phyloP scores from a whole-genome alignment of 805 yeast genomes.

The Blastobotrys robertii region DNA sequence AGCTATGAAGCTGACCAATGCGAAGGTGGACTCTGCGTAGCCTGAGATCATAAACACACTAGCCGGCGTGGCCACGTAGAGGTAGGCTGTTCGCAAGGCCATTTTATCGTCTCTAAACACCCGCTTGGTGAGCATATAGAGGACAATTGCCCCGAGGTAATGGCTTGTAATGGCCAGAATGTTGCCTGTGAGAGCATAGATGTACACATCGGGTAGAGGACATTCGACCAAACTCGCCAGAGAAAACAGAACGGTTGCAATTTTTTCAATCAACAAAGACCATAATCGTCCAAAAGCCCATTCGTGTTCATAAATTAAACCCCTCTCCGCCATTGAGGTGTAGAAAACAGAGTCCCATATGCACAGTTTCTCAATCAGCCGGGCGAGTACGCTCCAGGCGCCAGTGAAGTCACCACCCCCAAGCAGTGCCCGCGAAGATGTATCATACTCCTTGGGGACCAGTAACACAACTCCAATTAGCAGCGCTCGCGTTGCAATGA shows the following conservation, averaged over 20 bases:
- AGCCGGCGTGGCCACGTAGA: conserved; percentile 61
- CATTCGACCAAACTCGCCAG: background rate
- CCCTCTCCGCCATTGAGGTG: conserved; percentile 42
- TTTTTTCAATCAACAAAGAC: conserved; percentile 40
- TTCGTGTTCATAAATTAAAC: conserved; percentile 70
- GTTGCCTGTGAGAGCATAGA: conserved; percentile 39
- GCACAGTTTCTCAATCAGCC: conserved; percentile 32
- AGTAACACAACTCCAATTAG: conserved; percentile 31
- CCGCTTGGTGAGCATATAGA: conserved; percentile 39
- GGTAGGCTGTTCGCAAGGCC: conserved; percentile 31
- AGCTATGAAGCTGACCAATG: conserved; percentile 49
- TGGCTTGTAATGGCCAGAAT: conserved; percentile 45
- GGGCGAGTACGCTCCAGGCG: conserved; percentile 2
- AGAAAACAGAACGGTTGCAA: background rate
- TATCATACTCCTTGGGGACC: conserved; percentile 39
- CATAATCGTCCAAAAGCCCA: conserved; percentile 80
- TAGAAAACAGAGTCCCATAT: conserved; percentile 87
- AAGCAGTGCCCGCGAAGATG: conserved; percentile 36
- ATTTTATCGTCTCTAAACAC: conserved; percentile 15
- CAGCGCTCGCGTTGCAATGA: conserved; percentile 5
- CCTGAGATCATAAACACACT: conserved; percentile 68
- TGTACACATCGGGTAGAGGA: conserved; percentile 23
- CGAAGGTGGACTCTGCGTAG: conserved; percentile 69
- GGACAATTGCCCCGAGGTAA: conserved; percentile 36
- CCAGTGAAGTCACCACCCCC: conserved; percentile 6